These are phyloP conservation scores for Fusarium humuli DNA, from an alignment of 2,329 filamentous ascomycete genomes.

Conservation along the genomic window DNA sequence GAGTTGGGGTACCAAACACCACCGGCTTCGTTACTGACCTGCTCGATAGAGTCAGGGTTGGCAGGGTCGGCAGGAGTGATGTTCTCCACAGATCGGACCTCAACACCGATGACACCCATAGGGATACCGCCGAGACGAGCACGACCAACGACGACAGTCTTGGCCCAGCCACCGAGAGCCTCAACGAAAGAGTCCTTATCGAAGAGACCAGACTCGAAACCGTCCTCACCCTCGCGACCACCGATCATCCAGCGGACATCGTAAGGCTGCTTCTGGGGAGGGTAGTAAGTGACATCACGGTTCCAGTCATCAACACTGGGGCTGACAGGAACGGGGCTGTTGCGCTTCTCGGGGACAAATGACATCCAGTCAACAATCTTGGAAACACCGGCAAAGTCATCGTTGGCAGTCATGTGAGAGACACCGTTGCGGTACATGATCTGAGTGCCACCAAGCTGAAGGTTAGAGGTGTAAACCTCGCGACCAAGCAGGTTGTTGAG, in stretches of 20 bases:
- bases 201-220: conserved; percentile 90
- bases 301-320: conserved; percentile 90
- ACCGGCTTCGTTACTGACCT: conserved; percentile 93
- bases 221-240: conserved; percentile 81
- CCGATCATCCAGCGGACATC: conserved; percentile 95
- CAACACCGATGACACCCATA: conserved; percentile 97
- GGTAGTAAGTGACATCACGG: conserved; percentile 87
- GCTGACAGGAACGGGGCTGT: conserved; percentile 90
- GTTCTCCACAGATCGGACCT: conserved; percentile 96
- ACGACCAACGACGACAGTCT: conserved; percentile 95
- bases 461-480: conserved; percentile 98
- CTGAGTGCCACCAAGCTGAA: conserved; percentile 99
- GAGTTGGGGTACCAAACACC: conserved; percentile 99
- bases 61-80: conserved; percentile 95
- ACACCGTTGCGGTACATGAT: conserved; percentile 99
- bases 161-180: conserved; percentile 95
- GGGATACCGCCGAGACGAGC: conserved; percentile 97
- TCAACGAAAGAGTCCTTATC: conserved; percentile 98
- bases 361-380: conserved; percentile 99
- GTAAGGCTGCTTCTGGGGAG: conserved; percentile 84
- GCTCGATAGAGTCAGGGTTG: conserved; percentile 98
- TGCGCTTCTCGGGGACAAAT: conserved; percentile 95
- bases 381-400: conserved; percentile 97
- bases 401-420: conserved; percentile 96
- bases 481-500: conserved; percentile 98